Evolutionary conservation across 441 rosid species (phyloP).

Genomic region (Caryocar brasiliense): DNA sequence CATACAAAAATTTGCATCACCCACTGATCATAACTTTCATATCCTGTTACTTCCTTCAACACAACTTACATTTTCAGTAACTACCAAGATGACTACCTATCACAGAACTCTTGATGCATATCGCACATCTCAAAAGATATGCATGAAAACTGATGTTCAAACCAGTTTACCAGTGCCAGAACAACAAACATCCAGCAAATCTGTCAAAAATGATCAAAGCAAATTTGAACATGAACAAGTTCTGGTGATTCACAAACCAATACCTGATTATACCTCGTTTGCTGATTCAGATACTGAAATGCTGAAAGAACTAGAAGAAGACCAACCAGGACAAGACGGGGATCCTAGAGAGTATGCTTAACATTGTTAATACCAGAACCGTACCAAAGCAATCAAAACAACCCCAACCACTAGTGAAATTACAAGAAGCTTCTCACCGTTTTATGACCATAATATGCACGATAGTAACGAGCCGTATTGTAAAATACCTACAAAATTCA

Average conservation of each 20-base stretch:
- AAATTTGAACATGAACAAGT: constrained; percentile 3
- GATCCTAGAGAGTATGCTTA: constrained; percentile 44
- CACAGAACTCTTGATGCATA: too few relatives aligned
- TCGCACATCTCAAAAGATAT: too few relatives aligned
- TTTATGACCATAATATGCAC: constrained; percentile 82
- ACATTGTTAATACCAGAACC: constrained; percentile 1
- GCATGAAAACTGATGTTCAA: background rate
- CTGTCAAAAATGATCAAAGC: background rate
- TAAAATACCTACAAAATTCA: constrained; percentile 66
- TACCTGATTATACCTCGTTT: constrained; percentile 87
- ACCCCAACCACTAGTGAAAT: background rate
- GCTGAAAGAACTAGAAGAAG: constrained; percentile 70
- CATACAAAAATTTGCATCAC: too few relatives aligned
- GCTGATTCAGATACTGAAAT: constrained; percentile 72
- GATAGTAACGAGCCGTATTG: constrained; percentile 83
- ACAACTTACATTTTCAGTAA: too few relatives aligned
- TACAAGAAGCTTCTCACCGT: constrained; percentile 46
- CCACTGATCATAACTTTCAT: background rate
- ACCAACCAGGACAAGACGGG: constrained; percentile 80
- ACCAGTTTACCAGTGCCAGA: background rate
- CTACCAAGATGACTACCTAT: too few relatives aligned
- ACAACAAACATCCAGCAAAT: background rate
- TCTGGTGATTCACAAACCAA: too few relatives aligned
- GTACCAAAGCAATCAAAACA: background rate
- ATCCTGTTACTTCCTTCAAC: background rate